Base-by-base conservation (phyloP, 2,329 filamentous ascomycete species). In the Plectosphaerella cucumerina region DNA sequence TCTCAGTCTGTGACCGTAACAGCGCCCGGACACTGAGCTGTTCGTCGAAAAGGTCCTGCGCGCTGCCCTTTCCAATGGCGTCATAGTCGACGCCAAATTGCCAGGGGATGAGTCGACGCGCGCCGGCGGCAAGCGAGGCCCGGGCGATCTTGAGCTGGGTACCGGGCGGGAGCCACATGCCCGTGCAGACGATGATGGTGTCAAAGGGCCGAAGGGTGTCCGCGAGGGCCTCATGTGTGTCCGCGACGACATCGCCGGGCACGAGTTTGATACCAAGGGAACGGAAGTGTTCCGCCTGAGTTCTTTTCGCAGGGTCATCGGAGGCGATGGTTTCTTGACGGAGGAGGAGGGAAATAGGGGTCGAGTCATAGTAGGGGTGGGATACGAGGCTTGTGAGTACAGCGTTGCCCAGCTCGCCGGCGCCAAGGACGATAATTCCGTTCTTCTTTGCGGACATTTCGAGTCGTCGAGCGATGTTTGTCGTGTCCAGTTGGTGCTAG, bases 41-140 rank as follows among this genome's bases (percentile, higher is more conserved):
- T 71, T 87, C 85, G 52, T 84, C 84, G 58, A 89, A 89, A 14
- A 89, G 60, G 33, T 82, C 78, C 64, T 87, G 84, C 42, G 78
- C 70, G 22, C 77, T 81, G 0, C 78, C 77, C 0, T 69, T 63
- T 0, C 84, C 83, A 15, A 88, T 80, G 23, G 70, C 62, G 51
- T 89, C 85, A 65, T 89, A 90, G 61, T 90, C 83, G 21, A 88
- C 80, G 1, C 86, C 86, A 62, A 85, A 89, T 63, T 90, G 86
- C 86, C 86, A 90, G 0, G 86, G 86, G 17, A 89, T 75, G 60
- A 77, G 89, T 1, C 78, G 69, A 14, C 65, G 57, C 0, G 77
- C 74, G 0, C 69, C 65, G 0, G 78, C 82, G 11, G 65, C 62
- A 0, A 89, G 65, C 0, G 76, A 78, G 0, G 85, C 84, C 11